These are phyloP conservation scores for Botrytis fabae DNA, from an alignment of 2,329 filamentous ascomycete species.

Conservation along the genomic window DNA sequence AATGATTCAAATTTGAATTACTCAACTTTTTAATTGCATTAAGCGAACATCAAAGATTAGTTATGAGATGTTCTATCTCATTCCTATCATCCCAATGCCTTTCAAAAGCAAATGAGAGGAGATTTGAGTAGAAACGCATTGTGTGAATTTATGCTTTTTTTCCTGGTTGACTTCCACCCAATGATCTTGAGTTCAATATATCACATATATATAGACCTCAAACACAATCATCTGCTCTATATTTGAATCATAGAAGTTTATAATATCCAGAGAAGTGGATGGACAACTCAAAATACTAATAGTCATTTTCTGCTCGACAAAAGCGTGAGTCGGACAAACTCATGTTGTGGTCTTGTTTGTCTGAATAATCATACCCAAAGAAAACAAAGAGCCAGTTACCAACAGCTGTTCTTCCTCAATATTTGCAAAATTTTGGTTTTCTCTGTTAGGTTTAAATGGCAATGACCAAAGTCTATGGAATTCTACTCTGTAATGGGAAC, in stretches of 20 bases:
- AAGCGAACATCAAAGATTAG: rapidly evolving
- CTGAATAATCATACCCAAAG: not conserved
- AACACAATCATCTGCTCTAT: rapidly evolving
- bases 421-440: not conserved
- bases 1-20: not conserved
- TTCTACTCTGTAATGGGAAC: not conserved
- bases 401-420: not conserved
- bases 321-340: not conserved
- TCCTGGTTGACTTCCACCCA: not conserved
- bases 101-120: not conserved
- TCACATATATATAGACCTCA: not conserved
- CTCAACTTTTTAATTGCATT: not conserved
- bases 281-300: rapidly evolving
- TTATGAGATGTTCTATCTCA: rapidly evolving
- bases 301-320: not conserved
- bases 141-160: not conserved
- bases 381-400: not conserved
- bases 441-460: not conserved
- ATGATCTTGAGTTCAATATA: not conserved
- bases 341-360: not conserved
- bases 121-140: not conserved
- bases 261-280: not conserved
- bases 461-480: not conserved
- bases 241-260: not conserved
- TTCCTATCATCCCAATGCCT: rapidly evolving